Conservation (phyloP, 352 stramenopile genomes). For the Globisporangium irregulare region DNA sequence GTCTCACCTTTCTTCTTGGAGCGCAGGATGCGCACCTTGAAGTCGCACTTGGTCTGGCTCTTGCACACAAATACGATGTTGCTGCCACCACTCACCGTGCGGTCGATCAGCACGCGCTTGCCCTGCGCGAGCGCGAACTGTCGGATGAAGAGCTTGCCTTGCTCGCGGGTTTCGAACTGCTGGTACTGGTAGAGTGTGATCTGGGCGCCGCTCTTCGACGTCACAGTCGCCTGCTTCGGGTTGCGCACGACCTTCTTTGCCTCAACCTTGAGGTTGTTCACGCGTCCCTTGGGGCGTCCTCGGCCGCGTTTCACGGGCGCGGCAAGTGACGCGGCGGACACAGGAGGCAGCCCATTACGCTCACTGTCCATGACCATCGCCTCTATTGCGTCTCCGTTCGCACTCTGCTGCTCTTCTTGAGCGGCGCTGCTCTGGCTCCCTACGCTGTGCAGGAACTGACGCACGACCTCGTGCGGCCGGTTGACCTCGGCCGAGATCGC, state of each 20-base stretch:
- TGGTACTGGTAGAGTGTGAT: conserved; percentile 41
- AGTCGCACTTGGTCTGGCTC: conserved; percentile 35
- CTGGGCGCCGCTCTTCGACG: conserved; percentile 19
- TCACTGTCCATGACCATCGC: not conserved
- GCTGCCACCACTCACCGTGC: conserved; percentile 37
- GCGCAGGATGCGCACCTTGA: conserved; percentile 39
- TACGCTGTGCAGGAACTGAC: not conserved
- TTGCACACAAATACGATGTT: conserved; percentile 53
- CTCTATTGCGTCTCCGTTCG: not conserved
- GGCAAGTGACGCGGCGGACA: not conserved
- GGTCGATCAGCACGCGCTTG: conserved; percentile 40
- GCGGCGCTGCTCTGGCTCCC: not conserved
- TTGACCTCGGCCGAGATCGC: conserved; percentile 7
- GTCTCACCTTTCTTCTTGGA: conserved; percentile 15
- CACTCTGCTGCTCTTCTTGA: not conserved
- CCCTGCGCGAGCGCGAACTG: conserved; percentile 43
- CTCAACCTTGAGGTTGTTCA: conserved; percentile 6
- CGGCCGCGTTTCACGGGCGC: not conserved
- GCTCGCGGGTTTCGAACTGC: conserved; percentile 32
- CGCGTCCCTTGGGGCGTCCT: conserved; percentile 3
- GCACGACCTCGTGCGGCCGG: conserved; percentile 2
- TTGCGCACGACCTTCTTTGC: conserved; percentile 8
- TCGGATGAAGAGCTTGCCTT: conserved; percentile 45
- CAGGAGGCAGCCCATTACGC: not conserved
- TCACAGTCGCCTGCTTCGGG: conserved; percentile 15